These are phyloP conservation scores for Podospora pseudopauciseta DNA, from an alignment of 495 filamentous ascomycete species.

Conservation along the genomic window DNA sequence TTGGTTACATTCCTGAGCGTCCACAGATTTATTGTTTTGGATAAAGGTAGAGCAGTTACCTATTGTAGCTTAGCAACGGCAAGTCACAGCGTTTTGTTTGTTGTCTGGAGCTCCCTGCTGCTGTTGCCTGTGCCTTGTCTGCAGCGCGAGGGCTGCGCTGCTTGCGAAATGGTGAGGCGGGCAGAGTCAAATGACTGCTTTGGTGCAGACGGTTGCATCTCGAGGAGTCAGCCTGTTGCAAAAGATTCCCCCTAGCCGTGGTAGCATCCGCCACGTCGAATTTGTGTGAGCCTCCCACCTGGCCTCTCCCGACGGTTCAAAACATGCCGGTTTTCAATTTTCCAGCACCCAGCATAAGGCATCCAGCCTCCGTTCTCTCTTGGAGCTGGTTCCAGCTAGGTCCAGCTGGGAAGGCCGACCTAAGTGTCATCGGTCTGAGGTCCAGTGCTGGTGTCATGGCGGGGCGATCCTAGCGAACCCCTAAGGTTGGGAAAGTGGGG, in stretches of 20 bases:
- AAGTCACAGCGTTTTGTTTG: neutral
- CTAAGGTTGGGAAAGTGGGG: neutral
- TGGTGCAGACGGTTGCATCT: slow-evolving; percentile 6
- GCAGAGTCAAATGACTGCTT: slow-evolving; percentile 8
- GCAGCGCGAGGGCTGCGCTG: neutral
- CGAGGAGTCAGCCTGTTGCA: neutral
- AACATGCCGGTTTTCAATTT: neutral
- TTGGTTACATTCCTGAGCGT: neutral
- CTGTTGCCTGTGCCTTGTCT: neutral
- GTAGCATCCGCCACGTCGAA: no score
- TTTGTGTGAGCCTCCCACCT: no score
- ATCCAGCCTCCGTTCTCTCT: neutral
- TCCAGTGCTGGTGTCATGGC: neutral
- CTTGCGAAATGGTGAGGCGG: slow-evolving; percentile 3
- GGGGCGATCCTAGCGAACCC: slow-evolving; percentile 8
- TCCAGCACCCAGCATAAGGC: neutral
- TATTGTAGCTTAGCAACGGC: neutral
- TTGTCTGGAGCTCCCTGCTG: neutral
- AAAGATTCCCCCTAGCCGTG: neutral
- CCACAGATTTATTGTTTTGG: neutral
- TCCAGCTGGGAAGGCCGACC: neutral
- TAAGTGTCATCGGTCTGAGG: neutral
- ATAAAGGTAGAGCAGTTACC: neutral
- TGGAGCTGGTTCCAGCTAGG: neutral
- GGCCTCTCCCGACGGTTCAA: neutral